phyloP scores from a whole-genome alignment of 1,284 basidiomycete genomes.

The Sanghuangporus baumii region DNA sequence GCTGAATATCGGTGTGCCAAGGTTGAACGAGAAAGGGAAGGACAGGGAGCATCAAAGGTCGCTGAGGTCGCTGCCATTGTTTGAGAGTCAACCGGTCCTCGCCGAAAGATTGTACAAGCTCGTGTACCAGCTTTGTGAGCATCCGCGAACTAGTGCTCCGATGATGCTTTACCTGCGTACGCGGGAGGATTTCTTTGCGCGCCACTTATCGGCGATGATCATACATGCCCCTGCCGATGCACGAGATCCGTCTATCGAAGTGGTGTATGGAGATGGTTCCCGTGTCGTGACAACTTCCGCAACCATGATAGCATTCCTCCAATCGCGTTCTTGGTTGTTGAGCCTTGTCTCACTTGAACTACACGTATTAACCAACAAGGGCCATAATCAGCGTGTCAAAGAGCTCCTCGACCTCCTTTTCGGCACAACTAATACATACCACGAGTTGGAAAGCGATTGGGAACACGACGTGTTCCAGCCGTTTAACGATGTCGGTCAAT shows the following conservation, averaged over 20 bases:
- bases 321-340: slow-evolving; percentile 80
- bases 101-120: slow-evolving; percentile 86
- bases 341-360: slow-evolving; percentile 87
- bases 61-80: slow-evolving; percentile 45
- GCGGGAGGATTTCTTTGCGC: slow-evolving; percentile 84
- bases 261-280: slow-evolving; percentile 68
- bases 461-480: slow-evolving; percentile 47
- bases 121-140: slow-evolving; percentile 82
- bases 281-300: slow-evolving; percentile 72
- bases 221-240: slow-evolving; percentile 47
- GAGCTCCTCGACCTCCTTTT: slow-evolving; percentile 75
- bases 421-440: slow-evolving; percentile 49
- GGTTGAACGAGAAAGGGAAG: slow-evolving; percentile 42
- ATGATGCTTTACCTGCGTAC: slow-evolving; percentile 87
- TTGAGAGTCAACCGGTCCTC: slow-evolving; percentile 67
- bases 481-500: slow-evolving; percentile 74
- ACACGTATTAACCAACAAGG: slow-evolving; percentile 78
- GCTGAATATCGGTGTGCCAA: slow-evolving; percentile 63
- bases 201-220: slow-evolving; percentile 75
- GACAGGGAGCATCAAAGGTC: slow-evolving; percentile 32
- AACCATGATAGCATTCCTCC: slow-evolving; percentile 74
- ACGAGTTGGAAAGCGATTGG: slow-evolving; percentile 36
- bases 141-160: slow-evolving; percentile 77
- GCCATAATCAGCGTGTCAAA: slow-evolving; percentile 63
- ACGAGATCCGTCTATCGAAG: slow-evolving; percentile 56